phyloP scores from a whole-genome alignment of 2,329 filamentous ascomycete genomes.

The Tolypocladium ophioglossoides region DNA sequence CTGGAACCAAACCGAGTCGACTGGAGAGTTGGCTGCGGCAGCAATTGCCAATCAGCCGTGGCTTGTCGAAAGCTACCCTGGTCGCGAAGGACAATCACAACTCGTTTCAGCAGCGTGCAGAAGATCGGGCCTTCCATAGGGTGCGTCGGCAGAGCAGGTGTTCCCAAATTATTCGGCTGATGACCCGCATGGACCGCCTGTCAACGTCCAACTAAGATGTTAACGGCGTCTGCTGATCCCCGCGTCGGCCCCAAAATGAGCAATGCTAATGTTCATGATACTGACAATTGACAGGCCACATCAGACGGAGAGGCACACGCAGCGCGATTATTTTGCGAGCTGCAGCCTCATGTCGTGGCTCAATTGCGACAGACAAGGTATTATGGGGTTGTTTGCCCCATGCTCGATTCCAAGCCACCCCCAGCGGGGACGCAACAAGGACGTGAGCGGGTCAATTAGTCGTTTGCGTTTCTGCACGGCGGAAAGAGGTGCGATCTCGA shows the following conservation, averaged over 20 bases:
- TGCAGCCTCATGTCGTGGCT: neutral
- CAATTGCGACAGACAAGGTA: neutral
- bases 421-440: neutral
- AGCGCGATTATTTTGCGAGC: neutral
- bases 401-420: neutral
- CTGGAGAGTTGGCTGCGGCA: neutral
- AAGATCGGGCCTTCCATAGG: neutral
- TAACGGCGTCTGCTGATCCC: neutral
- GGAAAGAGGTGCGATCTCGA: neutral
- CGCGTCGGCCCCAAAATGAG: neutral
- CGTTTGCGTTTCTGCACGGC: neutral
- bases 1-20: neutral
- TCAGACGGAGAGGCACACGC: neutral
- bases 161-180: neutral
- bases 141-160: neutral
- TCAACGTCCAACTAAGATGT: neutral
- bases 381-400: neutral
- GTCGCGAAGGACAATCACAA: neutral
- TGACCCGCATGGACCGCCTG: neutral
- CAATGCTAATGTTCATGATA: neutral
- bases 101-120: neutral
- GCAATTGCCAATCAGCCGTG: neutral
- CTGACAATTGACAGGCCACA: neutral
- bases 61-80: neutral
- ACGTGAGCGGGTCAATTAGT: neutral